phyloP scores from a whole-genome alignment of 495 filamentous ascomycete genomes.

The Entonaema liquescens region DNA sequence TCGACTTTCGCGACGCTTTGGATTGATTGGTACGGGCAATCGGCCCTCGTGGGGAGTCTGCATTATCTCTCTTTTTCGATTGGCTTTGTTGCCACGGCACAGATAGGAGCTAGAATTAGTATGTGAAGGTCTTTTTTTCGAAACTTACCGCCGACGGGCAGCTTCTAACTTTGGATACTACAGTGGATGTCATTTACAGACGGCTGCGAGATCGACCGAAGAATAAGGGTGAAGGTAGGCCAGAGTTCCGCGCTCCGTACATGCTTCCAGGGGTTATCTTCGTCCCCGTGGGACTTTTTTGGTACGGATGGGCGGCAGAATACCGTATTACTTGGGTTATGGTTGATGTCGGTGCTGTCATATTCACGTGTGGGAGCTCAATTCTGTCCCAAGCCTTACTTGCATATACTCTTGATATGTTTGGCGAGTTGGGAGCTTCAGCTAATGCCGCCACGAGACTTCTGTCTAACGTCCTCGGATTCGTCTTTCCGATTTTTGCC shows the following conservation, averaged over 20 bases:
- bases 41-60: conserved; percentile 51
- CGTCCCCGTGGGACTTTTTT: conserved; percentile 61
- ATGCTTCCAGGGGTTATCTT: conserved; percentile 66
- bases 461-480: conserved; percentile 42
- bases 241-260: conserved; percentile 67
- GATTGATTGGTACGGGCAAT: conserved; percentile 61
- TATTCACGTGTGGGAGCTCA: conserved; percentile 66
- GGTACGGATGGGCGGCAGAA: conserved; percentile 73
- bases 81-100: conserved; percentile 62
- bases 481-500: conserved; percentile 62
- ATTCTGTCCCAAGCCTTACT: conserved; percentile 69
- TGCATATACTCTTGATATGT: conserved; percentile 61
- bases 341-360: conserved; percentile 62
- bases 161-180: not conserved
- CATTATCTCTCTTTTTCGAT: conserved; percentile 67
- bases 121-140: not conserved
- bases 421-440: conserved; percentile 34
- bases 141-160: not conserved
- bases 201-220: conserved; percentile 33
- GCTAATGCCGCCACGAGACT: conserved; percentile 33
- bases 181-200: conserved; percentile 18
- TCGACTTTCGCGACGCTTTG: conserved; percentile 68
- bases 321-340: conserved; percentile 62
- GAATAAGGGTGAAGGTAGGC: conserved; percentile 56
- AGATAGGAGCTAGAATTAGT: conserved; percentile 53